phyloP scores from a whole-genome alignment of 352 stramenopile species.

The Pythium guiyangense region DNA sequence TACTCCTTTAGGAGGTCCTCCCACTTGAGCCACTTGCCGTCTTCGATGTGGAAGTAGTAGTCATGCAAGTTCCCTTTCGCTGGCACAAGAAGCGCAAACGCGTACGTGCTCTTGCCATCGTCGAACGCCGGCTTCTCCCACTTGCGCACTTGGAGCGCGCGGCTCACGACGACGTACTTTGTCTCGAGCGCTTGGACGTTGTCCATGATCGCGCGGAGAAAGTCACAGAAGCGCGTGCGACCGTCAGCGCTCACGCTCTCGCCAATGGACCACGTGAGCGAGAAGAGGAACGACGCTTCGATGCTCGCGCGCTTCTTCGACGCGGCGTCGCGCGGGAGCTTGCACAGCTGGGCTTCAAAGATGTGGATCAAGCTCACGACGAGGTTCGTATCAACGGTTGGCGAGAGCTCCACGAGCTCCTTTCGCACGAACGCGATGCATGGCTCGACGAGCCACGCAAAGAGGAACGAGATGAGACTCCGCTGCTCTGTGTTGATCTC shows the following conservation, averaged over 20 bases:
- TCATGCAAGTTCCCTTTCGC: conserved; percentile 81
- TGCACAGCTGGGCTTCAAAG: conserved; percentile 71
- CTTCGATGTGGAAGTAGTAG: conserved; percentile 82
- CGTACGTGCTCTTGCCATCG: conserved; percentile 48
- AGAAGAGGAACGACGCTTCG: conserved; percentile 89
- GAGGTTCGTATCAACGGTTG: conserved; percentile 90
- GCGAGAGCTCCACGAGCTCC: conserved; percentile 79
- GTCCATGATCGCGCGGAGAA: conserved; percentile 73
- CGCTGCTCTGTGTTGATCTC: conserved; percentile 78
- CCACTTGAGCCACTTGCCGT: conserved; percentile 90
- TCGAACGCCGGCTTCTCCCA: conserved; percentile 75
- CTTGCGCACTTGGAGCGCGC: conserved; percentile 77
- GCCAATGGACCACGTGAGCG: conserved; percentile 89
- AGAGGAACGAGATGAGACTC: conserved; percentile 67
- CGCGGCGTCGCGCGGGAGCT: conserved; percentile 63
- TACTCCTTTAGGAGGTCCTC: conserved; percentile 86
- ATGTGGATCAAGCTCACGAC: conserved; percentile 87
- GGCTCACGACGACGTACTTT: conserved; percentile 72
- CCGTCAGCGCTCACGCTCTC: conserved; percentile 75
- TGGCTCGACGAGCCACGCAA: conserved; percentile 87
- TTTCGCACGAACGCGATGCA: conserved; percentile 88
- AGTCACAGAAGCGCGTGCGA: conserved; percentile 72
- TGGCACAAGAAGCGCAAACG: conserved; percentile 46
- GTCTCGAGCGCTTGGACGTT: conserved; percentile 62
- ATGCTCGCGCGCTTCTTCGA: conserved; percentile 61